Conservation (phyloP, 192 early-diverging fungal genomes). For the Coemansia sp. region DNA sequence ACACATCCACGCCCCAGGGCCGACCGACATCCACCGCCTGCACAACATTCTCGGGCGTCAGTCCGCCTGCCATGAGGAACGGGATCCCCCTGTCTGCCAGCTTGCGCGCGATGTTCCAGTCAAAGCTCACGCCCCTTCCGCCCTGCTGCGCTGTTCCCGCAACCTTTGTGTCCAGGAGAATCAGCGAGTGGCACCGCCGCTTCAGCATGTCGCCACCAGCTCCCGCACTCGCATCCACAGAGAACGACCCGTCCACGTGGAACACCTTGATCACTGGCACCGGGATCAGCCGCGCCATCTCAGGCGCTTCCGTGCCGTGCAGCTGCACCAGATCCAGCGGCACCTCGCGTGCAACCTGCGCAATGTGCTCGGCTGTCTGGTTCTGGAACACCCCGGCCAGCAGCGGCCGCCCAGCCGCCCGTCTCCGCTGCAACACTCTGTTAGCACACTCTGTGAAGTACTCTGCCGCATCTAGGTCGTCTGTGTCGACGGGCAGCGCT, state of each 20-base stretch:
- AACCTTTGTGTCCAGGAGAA: constrained; percentile 68
- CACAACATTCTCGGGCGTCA: constrained; percentile 79
- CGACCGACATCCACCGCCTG: constrained; percentile 66
- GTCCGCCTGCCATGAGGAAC: constrained; percentile 86
- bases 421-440: constrained; percentile 47
- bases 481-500: neutral
- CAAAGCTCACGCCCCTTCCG: constrained; percentile 78
- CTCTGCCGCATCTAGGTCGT: neutral
- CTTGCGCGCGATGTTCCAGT: constrained; percentile 76
- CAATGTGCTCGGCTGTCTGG: constrained; percentile 76
- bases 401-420: constrained; percentile 61
- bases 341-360: constrained; percentile 58
- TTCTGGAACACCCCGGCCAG: constrained; percentile 94
- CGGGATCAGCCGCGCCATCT: constrained; percentile 68
- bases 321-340: constrained; percentile 92
- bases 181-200: constrained; percentile 27
- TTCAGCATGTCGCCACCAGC: constrained; percentile 9
- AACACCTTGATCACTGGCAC: constrained; percentile 87
- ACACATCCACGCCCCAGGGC: constrained; percentile 91
- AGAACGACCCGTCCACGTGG: constrained; percentile 70
- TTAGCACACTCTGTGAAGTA: constrained; percentile 48
- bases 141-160: constrained; percentile 62
- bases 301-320: constrained; percentile 76
- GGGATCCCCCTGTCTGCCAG: constrained; percentile 64
- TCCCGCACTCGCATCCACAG: constrained; percentile 7